Conservation (phyloP, 768 basidiomycete species). For the Chlorophyllum brunneum region DNA sequence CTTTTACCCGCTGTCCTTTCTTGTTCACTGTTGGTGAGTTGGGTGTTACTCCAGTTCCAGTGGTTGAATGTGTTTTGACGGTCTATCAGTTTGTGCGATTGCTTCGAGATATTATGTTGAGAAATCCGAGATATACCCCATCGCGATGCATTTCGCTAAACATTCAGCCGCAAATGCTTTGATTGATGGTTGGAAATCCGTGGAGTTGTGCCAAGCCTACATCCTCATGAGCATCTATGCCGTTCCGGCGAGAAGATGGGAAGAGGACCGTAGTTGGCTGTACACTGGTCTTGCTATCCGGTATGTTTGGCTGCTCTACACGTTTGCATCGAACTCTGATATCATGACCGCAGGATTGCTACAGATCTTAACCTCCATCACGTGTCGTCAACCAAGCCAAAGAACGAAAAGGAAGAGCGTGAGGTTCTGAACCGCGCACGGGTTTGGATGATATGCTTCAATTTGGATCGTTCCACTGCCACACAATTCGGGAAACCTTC, state of each 20-base stretch:
- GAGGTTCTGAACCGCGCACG: conserved; percentile 82
- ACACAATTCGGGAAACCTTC: conserved; percentile 90
- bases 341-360: conserved; percentile 54
- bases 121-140: conserved; percentile 80
- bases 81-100: conserved; percentile 69
- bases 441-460: conserved; percentile 91
- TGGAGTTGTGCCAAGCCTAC: conserved; percentile 90
- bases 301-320: conserved; percentile 29
- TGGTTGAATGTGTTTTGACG: not conserved
- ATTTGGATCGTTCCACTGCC: conserved; percentile 81
- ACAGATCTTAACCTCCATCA: conserved; percentile 87
- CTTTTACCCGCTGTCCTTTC: conserved; percentile 84
- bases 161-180: conserved; percentile 77
- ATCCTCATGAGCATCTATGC: conserved; percentile 82
- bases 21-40: conserved; percentile 81
- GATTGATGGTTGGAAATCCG: conserved; percentile 79
- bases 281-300: conserved; percentile 86
- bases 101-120: conserved; percentile 77
- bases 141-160: conserved; percentile 88
- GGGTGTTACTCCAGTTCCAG: too few species aligned
- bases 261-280: conserved; percentile 88
- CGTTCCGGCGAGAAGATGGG: conserved; percentile 79
- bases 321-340: not conserved
- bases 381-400: conserved; percentile 53
- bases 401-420: conserved; percentile 71